These are phyloP conservation scores for Fagus sylvatica DNA, from an alignment of 306 rosid species.

Conservation along the genomic window DNA sequence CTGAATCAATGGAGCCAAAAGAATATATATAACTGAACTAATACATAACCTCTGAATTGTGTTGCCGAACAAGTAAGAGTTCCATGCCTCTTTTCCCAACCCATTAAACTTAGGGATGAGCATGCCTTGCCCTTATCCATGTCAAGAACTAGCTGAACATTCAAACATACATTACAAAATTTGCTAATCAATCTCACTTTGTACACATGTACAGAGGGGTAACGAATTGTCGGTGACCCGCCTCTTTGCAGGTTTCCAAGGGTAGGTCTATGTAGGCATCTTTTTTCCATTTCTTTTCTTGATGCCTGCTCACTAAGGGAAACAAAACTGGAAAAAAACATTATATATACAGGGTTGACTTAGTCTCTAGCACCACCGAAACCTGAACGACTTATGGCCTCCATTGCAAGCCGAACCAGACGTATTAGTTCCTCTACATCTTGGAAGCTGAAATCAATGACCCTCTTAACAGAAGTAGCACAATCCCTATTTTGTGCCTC, in stretches of 20 bases:
- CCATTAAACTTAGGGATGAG: slow-evolving; percentile 46
- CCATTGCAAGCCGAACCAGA: slow-evolving; percentile 57
- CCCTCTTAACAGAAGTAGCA: slow-evolving; percentile 57
- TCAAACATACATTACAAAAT: slow-evolving; percentile 46
- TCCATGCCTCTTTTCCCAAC: slow-evolving; percentile 51
- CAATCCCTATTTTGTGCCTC: slow-evolving; percentile 54
- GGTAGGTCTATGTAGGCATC: slow-evolving; percentile 31
- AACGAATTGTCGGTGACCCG: slow-evolving; percentile 35
- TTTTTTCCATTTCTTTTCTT: slow-evolving; percentile 31
- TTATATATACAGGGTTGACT: slow-evolving; percentile 57
- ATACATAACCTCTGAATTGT: slow-evolving; percentile 39
- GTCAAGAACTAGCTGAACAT: slow-evolving; percentile 40
- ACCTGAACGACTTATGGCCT: slow-evolving; percentile 57
- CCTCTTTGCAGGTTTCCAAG: slow-evolving; percentile 43
- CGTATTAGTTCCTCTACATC: slow-evolving; percentile 65
- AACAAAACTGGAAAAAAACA: slow-evolving; percentile 24
- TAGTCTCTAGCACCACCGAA: slow-evolving; percentile 64
- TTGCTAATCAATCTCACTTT: slow-evolving; percentile 68
- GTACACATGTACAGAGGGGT: slow-evolving; percentile 78
- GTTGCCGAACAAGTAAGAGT: slow-evolving; percentile 31
- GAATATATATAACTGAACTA: slow-evolving; percentile 43
- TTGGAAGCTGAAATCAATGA: slow-evolving; percentile 80
- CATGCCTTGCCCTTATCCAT: slow-evolving; percentile 48
- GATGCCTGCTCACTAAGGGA: slow-evolving; percentile 42
- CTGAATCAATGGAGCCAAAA: slow-evolving; percentile 61